These are phyloP conservation scores for Exutisphaerella laricina DNA, from an alignment of 2,329 filamentous ascomycete genomes.

Conservation along the genomic window DNA sequence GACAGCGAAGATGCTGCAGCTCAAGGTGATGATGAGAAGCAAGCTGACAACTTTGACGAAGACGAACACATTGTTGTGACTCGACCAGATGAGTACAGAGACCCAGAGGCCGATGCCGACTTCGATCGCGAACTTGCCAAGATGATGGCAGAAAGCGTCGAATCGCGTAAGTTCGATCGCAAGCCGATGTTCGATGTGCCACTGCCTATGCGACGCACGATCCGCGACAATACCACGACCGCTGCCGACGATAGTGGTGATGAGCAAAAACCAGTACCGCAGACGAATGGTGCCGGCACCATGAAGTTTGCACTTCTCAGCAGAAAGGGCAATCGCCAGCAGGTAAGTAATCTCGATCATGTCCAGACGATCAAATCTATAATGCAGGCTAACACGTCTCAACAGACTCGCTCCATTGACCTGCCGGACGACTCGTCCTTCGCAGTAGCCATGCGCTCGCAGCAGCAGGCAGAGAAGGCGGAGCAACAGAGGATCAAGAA, in stretches of 20 bases:
- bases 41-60: slow-evolving; percentile 51
- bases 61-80: slow-evolving; percentile 92
- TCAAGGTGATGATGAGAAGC: slow-evolving; percentile 45
- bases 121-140: slow-evolving; percentile 98
- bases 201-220: slow-evolving; percentile 70
- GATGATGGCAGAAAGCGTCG: slow-evolving; percentile 95
- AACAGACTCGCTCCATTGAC: slow-evolving; percentile 84
- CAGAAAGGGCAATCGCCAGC: slow-evolving; percentile 91
- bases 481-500: slow-evolving; percentile 99
- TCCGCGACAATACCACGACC: slow-evolving; percentile 50
- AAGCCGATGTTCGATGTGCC: slow-evolving; percentile 96
- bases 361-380: no score
- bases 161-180: slow-evolving; percentile 92
- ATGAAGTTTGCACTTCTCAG: slow-evolving; percentile 97
- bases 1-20: slow-evolving; percentile 49
- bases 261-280: slow-evolving; percentile 34
- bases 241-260: slow-evolving; percentile 38
- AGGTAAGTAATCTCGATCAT: slow-evolving; percentile 61
- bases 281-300: slow-evolving; percentile 48
- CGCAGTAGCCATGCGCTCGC: slow-evolving; percentile 90
- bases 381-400: slow-evolving; percentile 6
- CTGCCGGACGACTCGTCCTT: slow-evolving; percentile 88
- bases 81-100: slow-evolving; percentile 79
- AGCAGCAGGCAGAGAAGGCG: slow-evolving; percentile 90
- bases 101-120: slow-evolving; percentile 91